Conservation (phyloP, 306 rosid genomes). For the Nissolia schottii region DNA sequence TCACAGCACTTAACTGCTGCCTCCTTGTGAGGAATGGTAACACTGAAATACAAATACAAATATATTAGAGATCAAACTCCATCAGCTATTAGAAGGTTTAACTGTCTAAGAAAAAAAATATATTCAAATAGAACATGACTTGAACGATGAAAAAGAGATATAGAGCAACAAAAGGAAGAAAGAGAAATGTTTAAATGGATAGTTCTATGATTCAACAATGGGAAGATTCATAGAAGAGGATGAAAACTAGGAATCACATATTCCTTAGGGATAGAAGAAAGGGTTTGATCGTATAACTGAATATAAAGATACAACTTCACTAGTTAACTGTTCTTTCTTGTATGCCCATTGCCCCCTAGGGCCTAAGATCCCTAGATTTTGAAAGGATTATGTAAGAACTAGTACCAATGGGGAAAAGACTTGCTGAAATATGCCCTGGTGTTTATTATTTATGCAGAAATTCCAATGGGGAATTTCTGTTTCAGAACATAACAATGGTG, state of each 20-base stretch:
- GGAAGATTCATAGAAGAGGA: neutral
- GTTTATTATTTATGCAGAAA: no score
- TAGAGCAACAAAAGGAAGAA: neutral
- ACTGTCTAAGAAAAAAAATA: neutral
- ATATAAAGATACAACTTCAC: neutral
- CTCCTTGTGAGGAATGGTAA: constrained; percentile 89
- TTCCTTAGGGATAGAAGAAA: neutral
- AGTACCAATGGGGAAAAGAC: no score
- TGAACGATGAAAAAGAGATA: neutral
- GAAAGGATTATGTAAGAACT: no score
- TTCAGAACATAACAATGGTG: no score
- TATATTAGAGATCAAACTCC: constrained; percentile 25
- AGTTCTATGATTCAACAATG: neutral
- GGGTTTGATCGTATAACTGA: constrained; percentile 1
- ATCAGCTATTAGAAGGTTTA: neutral
- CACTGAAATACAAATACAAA: constrained; percentile 46
- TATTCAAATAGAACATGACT: constrained; percentile 1
- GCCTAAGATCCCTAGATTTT: neutral
- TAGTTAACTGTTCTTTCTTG: neutral
- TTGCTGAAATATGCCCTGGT: no score
- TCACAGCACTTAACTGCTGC: constrained; percentile 72
- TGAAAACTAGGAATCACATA: neutral
- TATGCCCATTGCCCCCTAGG: neutral
- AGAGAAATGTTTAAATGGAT: neutral
- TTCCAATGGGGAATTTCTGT: no score